These are phyloP conservation scores for Pilatotrama ljubarskyi DNA, from an alignment of 768 basidiomycete species.

Conservation along the genomic window DNA sequence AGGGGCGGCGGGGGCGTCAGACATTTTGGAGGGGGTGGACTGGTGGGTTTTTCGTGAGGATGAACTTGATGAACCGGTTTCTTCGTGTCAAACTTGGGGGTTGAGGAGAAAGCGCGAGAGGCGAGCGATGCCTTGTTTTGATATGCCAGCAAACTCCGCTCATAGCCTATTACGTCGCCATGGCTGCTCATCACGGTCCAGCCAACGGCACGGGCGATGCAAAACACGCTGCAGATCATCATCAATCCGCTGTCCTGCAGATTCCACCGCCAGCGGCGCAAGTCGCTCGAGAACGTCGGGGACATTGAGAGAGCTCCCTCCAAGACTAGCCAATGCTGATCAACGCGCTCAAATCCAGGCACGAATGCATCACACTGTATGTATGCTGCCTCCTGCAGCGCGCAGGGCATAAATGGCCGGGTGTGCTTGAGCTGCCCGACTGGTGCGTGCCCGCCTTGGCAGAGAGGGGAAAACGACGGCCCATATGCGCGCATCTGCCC, in stretches of 20 bases:
- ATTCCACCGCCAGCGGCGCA: neutral
- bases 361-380: too few relatives aligned
- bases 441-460: constrained; percentile 1
- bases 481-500: neutral
- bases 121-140: constrained; percentile 30
- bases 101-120: constrained; percentile 55
- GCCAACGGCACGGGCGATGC: constrained; percentile 7
- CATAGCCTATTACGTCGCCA: constrained; percentile 42
- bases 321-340: too few relatives aligned
- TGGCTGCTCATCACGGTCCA: constrained; percentile 33
- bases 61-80: constrained; percentile 85
- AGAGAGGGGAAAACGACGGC: neutral
- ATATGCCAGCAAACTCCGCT: constrained; percentile 33
- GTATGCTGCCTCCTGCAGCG: too few relatives aligned
- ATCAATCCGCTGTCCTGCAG: neutral
- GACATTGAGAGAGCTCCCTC: neutral
- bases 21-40: constrained; percentile 70
- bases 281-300: neutral
- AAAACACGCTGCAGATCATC: constrained; percentile 17
- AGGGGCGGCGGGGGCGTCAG: constrained; percentile 87
- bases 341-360: neutral
- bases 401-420: constrained; percentile 1
- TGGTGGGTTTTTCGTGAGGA: constrained; percentile 51
- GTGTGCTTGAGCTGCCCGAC: neutral
- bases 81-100: constrained; percentile 83